Conservation (phyloP, 306 rosid species). For the Cicer chorassanicum region DNA sequence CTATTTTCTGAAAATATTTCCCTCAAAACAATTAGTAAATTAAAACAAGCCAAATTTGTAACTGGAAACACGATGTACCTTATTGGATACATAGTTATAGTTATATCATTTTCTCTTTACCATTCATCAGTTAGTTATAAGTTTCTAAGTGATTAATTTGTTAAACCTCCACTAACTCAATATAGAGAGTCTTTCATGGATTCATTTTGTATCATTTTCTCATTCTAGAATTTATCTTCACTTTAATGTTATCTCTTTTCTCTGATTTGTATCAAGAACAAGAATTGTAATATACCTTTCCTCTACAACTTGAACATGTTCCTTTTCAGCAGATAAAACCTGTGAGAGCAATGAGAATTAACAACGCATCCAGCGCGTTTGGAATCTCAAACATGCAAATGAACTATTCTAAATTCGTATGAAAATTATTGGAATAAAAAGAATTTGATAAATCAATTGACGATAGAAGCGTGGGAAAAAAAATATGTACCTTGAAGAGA, state of each 20-base stretch:
- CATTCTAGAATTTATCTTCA: too few species aligned
- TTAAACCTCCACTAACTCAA: too few species aligned
- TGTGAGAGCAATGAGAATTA: conserved; percentile 39
- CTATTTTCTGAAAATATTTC: background rate
- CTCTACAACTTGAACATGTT: conserved; percentile 61
- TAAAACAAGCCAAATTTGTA: background rate
- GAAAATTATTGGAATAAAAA: background rate
- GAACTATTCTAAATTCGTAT: background rate
- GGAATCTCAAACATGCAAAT: conserved; percentile 15
- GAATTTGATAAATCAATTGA: conserved; percentile 15
- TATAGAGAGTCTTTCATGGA: too few species aligned
- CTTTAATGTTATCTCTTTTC: too few species aligned
- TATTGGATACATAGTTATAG: too few species aligned
- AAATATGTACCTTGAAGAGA: conserved; percentile 53
- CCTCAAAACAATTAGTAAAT: background rate
- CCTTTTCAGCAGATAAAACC: conserved; percentile 63
- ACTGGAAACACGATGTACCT: conserved; percentile 44
- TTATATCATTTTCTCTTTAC: too few species aligned
- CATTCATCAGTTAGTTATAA: too few species aligned
- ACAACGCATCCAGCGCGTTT: background rate
- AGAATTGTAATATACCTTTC: conserved; percentile 55
- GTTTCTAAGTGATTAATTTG: too few species aligned
- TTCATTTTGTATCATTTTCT: too few species aligned
- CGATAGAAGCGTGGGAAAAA: background rate
- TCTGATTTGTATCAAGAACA: too few species aligned